Base-by-base conservation (phyloP, 306 rosid species). In the Lathyrus oleraceus region DNA sequence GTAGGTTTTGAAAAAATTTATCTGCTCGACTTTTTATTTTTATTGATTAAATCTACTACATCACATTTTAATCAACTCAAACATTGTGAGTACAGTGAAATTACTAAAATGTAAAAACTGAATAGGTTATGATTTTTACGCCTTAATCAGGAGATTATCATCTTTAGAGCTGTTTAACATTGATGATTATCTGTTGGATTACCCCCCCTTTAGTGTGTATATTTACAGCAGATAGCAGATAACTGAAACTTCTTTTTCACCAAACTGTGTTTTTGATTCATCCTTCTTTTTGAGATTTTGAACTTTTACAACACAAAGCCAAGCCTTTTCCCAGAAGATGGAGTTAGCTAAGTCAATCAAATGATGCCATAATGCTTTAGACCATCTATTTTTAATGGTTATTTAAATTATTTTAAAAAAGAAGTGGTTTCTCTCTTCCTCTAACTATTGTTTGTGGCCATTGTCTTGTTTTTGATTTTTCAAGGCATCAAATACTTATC, bases 221-320 rank as follows among this genome's bases (percentile, higher is more conserved):
- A 28, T 28, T 28, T 28, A 28, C 32, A 28, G 32, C 32, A 32
- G 35, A 28, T 42, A 11, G 72, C 66, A 38, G 72, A 65, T 30
- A 74, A 65, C 19, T 53, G 38, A 6, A 32, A 32, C 8, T 64
- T 63, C 71, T 2, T 52, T 23, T 64, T 30, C 11, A 15, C 28
- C 56, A 73, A 45, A 32, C 30, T 45, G 61, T 45, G 51, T 63
- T 67, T 75, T 19, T 32, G 56, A 39, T 69, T 69, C 51, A 47
- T 63, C n/a, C 3, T 13, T 32, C 15, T 25, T 36, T 14, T 28
- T 5, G 15, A 30, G 42, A 15, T 63, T 51, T 62, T 65, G 13
- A 75, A 43, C 73, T 56, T 32, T 56, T 57, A 44, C 35, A 59
- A 59, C 43, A 59, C n/a, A 28, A 35, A 16, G 1, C 66, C 47